phyloP scores from a whole-genome alignment of 495 filamentous ascomycete species.

The Trichoderma orchidacearum region DNA sequence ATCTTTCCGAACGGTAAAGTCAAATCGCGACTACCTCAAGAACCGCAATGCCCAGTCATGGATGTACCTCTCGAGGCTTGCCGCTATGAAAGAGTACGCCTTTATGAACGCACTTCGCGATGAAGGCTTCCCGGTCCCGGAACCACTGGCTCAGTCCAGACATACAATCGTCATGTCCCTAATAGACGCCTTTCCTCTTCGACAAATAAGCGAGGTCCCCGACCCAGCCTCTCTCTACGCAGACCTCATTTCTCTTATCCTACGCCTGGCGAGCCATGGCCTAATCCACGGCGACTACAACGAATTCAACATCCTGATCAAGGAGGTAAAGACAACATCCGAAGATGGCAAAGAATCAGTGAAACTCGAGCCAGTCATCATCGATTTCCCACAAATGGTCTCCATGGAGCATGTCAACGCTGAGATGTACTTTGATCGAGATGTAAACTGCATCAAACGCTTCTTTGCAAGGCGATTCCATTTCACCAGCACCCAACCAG shows the following conservation, averaged over 20 bases:
- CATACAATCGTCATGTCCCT: slow-evolving; percentile 94
- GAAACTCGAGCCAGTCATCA: slow-evolving; percentile 56
- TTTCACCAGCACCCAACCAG: slow-evolving; percentile 67
- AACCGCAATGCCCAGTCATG: slow-evolving; percentile 59
- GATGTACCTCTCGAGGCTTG: slow-evolving; percentile 94
- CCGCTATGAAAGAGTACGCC: slow-evolving; percentile 81
- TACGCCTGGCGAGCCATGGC: slow-evolving; percentile 72
- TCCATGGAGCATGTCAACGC: slow-evolving; percentile 91
- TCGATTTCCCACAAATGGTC: slow-evolving; percentile 98
- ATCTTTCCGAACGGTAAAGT: slow-evolving; percentile 91
- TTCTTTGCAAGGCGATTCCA: slow-evolving; percentile 85
- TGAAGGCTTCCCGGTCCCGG: slow-evolving; percentile 79
- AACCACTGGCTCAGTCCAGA: slow-evolving; percentile 71
- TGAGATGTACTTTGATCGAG: slow-evolving; percentile 88
- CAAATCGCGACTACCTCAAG: slow-evolving; percentile 90
- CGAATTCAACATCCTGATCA: slow-evolving; percentile 95
- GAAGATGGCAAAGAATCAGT: slow-evolving; percentile 13
- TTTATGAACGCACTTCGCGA: slow-evolving; percentile 79
- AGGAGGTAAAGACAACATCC: slow-evolving; percentile 32
- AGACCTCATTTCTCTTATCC: slow-evolving; percentile 74
- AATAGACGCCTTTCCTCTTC: slow-evolving; percentile 76
- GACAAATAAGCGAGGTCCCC: slow-evolving; percentile 67
- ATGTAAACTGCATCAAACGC: slow-evolving; percentile 84
- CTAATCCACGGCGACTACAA: slow-evolving; percentile 98
- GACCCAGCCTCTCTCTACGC: slow-evolving; percentile 72